phyloP scores from a whole-genome alignment of 768 basidiomycete genomes.

The Leccinum imitatum region DNA sequence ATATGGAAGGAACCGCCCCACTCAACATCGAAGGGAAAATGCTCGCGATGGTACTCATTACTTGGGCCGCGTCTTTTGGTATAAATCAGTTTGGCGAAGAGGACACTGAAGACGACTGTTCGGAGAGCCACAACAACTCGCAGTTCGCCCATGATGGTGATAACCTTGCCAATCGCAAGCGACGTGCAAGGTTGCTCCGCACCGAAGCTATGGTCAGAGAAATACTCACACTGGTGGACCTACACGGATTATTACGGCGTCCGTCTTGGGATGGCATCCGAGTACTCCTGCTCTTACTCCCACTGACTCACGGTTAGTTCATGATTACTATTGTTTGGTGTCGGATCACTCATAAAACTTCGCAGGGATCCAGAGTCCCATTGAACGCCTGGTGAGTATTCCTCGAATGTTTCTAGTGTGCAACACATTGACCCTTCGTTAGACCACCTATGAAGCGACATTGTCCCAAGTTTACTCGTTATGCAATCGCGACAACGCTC shows the following conservation, averaged over 20 bases:
- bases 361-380: constrained; percentile 28
- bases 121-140: constrained; percentile 4
- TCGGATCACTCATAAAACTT: constrained; percentile 8
- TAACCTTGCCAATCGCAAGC: constrained; percentile 36
- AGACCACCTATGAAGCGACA: constrained; percentile 78
- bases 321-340: neutral
- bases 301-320: constrained; percentile 76
- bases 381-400: constrained; percentile 25
- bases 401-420: neutral
- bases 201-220: constrained; percentile 73
- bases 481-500: constrained; percentile 52
- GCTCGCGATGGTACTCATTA: constrained; percentile 75
- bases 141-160: constrained; percentile 19
- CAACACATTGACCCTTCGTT: constrained; percentile 12
- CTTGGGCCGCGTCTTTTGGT: constrained; percentile 90
- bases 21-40: constrained; percentile 75
- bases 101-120: constrained; percentile 10
- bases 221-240: constrained; percentile 77
- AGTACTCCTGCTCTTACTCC: constrained; percentile 73
- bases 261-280: constrained; percentile 89
- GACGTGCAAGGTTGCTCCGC: constrained; percentile 49
- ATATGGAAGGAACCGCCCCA: constrained; percentile 56
- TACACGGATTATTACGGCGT: constrained; percentile 72
- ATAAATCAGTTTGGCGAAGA: constrained; percentile 73
- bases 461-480: constrained; percentile 80